phyloP scores from a whole-genome alignment of 2,329 filamentous ascomycete species.

The Monosporascus cannonballus region DNA sequence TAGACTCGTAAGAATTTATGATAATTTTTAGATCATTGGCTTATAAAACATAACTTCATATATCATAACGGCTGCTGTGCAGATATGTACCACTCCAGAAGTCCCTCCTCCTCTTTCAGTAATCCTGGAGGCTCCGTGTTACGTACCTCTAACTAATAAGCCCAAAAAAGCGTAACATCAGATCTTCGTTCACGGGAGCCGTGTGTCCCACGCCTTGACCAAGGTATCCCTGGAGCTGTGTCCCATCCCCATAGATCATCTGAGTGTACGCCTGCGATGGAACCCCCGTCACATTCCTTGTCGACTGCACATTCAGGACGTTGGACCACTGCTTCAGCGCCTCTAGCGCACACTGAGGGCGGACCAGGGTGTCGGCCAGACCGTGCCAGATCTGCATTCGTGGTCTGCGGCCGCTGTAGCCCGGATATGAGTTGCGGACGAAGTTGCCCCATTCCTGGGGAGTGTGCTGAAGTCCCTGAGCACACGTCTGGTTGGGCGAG shows the following conservation, averaged over 20 bases:
- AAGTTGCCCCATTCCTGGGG: conserved; percentile 24
- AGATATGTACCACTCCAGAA: too few species aligned
- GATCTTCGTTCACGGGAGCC: conserved; percentile 6
- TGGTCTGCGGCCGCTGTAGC: conserved; percentile 27
- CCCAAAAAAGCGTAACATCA: conserved; percentile 11
- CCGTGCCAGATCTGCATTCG: conserved; percentile 31
- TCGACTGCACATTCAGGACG: conserved; percentile 4
- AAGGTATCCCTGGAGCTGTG: conserved; percentile 7
- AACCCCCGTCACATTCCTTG: conserved; percentile 4
- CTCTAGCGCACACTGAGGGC: conserved; percentile 18
- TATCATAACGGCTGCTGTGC: too few species aligned
- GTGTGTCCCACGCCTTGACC: conserved; percentile 8
- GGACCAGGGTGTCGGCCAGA: conserved; percentile 25
- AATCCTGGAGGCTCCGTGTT: too few species aligned
- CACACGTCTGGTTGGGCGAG: conserved; percentile 13
- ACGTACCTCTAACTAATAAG: conserved; percentile 1
- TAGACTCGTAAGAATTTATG: too few species aligned
- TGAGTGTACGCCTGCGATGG: conserved; percentile 7
- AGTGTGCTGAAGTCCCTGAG: conserved; percentile 11
- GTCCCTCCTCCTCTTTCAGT: too few species aligned
- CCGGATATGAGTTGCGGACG: conserved; percentile 28
- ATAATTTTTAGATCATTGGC: too few species aligned
- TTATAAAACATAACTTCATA: too few species aligned
- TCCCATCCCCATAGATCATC: conserved; percentile 8
- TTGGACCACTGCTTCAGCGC: conserved; percentile 22